phyloP scores from a whole-genome alignment of 108 stramenopile genomes.

The Nitzschia sp. region DNA sequence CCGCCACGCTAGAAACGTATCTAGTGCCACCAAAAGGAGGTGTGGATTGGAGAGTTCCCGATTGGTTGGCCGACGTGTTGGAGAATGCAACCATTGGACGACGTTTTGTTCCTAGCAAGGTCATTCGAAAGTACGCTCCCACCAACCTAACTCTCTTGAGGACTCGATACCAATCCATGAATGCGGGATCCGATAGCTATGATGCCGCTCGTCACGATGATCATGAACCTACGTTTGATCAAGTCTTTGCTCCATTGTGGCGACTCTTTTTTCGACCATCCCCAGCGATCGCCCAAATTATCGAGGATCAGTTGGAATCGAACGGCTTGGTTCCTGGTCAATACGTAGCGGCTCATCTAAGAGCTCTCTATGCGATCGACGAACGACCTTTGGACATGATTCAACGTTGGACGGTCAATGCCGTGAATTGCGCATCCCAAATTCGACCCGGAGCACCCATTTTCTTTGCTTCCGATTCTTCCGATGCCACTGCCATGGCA shows the following conservation, averaged over 20 bases:
- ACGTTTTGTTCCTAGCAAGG: neutral
- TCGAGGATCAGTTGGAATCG: constrained; percentile 24
- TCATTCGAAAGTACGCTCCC: constrained; percentile 7
- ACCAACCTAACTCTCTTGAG: constrained; percentile 7
- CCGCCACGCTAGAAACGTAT: constrained; percentile 37
- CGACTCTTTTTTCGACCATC: constrained; percentile 43
- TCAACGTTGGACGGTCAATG: constrained; percentile 25
- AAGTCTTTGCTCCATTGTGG: constrained; percentile 33
- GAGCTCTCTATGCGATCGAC: constrained; percentile 44
- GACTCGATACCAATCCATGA: constrained; percentile 26
- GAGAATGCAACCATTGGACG: constrained; percentile 10
- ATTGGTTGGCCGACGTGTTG: constrained; percentile 14
- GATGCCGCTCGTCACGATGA: neutral
- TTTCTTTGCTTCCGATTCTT: constrained; percentile 50
- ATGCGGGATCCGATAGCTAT: constrained; percentile 4
- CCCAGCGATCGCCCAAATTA: constrained; percentile 17
- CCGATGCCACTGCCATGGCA: constrained; percentile 9
- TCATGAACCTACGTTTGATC: constrained; percentile 14
- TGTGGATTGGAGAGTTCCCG: constrained; percentile 50
- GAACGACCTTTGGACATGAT: neutral
- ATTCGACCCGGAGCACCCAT: constrained; percentile 38
- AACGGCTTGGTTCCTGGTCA: constrained; percentile 36
- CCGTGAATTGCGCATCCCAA: constrained; percentile 47
- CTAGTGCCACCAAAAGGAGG: constrained; percentile 45
- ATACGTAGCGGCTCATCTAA: constrained; percentile 41